phyloP scores from a whole-genome alignment of 2,329 filamentous ascomycete genomes.

The Ophiostoma pallidulum region DNA sequence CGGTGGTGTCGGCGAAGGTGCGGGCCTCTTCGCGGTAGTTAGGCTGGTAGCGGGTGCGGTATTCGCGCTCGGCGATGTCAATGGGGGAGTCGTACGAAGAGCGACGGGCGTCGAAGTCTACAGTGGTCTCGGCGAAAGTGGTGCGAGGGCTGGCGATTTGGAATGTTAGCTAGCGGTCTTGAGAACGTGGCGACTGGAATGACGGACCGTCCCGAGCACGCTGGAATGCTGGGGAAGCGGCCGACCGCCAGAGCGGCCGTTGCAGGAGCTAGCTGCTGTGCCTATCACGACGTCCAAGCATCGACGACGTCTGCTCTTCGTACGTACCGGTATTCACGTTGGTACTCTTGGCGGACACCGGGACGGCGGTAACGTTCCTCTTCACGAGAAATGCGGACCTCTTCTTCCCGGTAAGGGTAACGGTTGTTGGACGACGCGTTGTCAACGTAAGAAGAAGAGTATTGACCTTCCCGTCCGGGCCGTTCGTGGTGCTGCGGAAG shows the following conservation, averaged over 20 bases:
- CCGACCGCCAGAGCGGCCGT: background rate
- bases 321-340: constrained; percentile 44
- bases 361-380: constrained; percentile 68
- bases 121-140: constrained; percentile 51
- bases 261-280: background rate
- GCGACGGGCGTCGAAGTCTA: constrained; percentile 52
- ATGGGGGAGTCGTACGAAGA: constrained; percentile 41
- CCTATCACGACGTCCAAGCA: background rate
- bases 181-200: constrained; percentile 6
- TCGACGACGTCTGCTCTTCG: too few relatives aligned
- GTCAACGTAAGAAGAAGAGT: constrained; percentile 61
- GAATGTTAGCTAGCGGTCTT: constrained; percentile 1
- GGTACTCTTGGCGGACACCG: constrained; percentile 48
- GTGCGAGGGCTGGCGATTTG: constrained; percentile 26
- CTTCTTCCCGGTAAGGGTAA: constrained; percentile 60
- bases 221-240: constrained; percentile 1
- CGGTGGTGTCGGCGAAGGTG: constrained; percentile 27
- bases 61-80: constrained; percentile 57
- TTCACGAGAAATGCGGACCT: constrained; percentile 71
- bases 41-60: constrained; percentile 51
- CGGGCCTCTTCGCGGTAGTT: constrained; percentile 32
- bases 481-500: constrained; percentile 61
- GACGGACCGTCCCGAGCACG: constrained; percentile 8
- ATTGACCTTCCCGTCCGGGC: constrained; percentile 97
- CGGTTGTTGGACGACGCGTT: constrained; percentile 14